Evolutionary conservation across 768 basidiomycete species (phyloP), one percentile per base, ranked within the genome.

Genomic region (Butyriboletus loyo): DNA sequence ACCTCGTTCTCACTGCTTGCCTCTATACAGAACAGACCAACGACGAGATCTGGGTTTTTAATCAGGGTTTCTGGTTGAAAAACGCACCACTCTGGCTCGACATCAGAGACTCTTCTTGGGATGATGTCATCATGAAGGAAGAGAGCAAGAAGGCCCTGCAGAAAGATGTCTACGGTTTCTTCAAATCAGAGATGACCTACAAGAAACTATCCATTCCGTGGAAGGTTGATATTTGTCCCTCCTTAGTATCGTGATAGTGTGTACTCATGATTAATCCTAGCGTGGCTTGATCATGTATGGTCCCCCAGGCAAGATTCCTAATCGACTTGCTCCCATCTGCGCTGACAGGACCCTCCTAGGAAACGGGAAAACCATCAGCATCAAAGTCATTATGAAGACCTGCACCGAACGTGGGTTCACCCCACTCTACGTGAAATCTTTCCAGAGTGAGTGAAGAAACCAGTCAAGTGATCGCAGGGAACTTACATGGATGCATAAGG

Each of bases 201-300:
- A 86, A 84, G 66, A 79, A 83, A 17, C 75, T 92, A 4, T 77
- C 77, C 1, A 88, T 92, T 50, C 85, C 91, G 1, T 93, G 91
- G 91, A 93, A 91, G 81, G 86, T 85, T 6, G 19, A 47, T 34
- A 8, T 45, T 57, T 27, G 41, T 50, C 32, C 9, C 17, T 50
- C 22, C 39, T 32, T 15, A 8, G 11, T 14, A 3, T 37, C 31
- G 13, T 40, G 25, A 13, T 5, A 10, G 19, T 34, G 7, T 36
- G 31, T 35, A 10, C 49, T 57, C 36, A 60, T 10, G 9, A 6
- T 46, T 11, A 5, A 34, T 42, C 51, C 15, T 54, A 92, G 86
- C 84, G 90, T 52, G 91, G 90, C 27, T 66, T 92, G 54, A 90
- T 93, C 63, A 77, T 93, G 78, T 76, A 85, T 54, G 92, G 92